Evolutionary conservation across 495 filamentous ascomycete species (phyloP).

Genomic region (Penicillium steckii): DNA sequence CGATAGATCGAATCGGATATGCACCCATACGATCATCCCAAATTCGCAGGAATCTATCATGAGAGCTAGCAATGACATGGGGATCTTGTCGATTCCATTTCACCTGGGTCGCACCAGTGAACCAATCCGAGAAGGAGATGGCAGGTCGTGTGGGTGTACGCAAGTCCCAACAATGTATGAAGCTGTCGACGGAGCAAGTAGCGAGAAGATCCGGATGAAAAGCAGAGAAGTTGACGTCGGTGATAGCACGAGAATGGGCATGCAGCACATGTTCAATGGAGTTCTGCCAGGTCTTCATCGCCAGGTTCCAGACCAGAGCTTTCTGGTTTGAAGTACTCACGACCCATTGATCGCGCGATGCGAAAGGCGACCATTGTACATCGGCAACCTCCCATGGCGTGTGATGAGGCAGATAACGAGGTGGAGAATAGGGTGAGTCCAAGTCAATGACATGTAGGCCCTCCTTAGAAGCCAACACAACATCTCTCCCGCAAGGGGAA

Average conservation of each 20-base stretch:
- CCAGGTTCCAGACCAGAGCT: constrained; percentile 92
- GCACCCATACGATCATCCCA: constrained; percentile 89
- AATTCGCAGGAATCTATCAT: constrained; percentile 81
- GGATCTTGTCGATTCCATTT: constrained; percentile 91
- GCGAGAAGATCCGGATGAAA: constrained; percentile 87
- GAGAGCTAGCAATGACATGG: constrained; percentile 83
- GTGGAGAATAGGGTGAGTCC: constrained; percentile 86
- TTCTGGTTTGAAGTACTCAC: constrained; percentile 93
- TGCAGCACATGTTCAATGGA: constrained; percentile 88
- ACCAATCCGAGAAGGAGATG: constrained; percentile 88
- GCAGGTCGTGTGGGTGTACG: constrained; percentile 70
- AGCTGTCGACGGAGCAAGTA: constrained; percentile 90
- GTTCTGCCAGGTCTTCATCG: constrained; percentile 67
- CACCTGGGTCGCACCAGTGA: constrained; percentile 91
- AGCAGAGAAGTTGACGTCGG: constrained; percentile 94
- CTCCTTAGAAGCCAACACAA: constrained; percentile 82
- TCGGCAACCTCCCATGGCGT: constrained; percentile 97
- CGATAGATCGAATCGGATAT: constrained; percentile 74
- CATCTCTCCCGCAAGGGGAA: constrained; percentile 88
- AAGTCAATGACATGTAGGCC: constrained; percentile 93
- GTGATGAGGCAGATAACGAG: constrained; percentile 80
- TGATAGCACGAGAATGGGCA: constrained; percentile 86
- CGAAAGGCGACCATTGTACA: constrained; percentile 96
- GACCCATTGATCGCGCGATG: constrained; percentile 86
- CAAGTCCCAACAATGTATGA: constrained; percentile 92